Base-by-base conservation (phyloP, 2,329 filamentous ascomycete species). In the Sphaerulina musiva region DNA sequence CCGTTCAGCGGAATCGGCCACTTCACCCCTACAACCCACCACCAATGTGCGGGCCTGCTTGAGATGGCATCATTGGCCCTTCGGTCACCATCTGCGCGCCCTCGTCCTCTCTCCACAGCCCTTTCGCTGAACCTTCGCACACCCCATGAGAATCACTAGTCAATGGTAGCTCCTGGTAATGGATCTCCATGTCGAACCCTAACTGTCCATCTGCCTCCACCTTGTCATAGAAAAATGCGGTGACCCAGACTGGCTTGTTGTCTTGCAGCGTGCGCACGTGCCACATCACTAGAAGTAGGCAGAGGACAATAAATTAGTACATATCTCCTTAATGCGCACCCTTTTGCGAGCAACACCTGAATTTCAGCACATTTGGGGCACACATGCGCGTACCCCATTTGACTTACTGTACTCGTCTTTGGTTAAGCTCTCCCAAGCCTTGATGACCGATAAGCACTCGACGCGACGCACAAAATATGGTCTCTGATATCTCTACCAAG, bases 381-480 rank as follows among this genome's bases (percentile, higher is more conserved):
- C 34, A 9, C 34, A 8, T 36, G 4, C 34, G 12, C 12, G 34
- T n/a, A 10, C 14, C 5, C 34, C 34, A 36, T 36, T 10, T 11
- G 3, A 38, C 34, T 38, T 38, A 38, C 34, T 51, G 48, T 32
- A 51, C 6, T 29, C 26, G 4, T 42, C 42, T 32, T 26, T 46
- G 1, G 48, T 51, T 41, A 51, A 38, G 8, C 32, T 40, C 41
- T 51, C 48, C 32, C 34, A 51, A 5, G 48, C 41, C 32, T 51
- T 45, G 42, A 51, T 46, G 42, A 51, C 42, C 4, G 34, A 20
- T 6, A 51, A n/a, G 34, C 46, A 32, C 10, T 46, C 48, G 9
- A 51, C 42, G 41, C 32, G 41, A 14, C 41, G 48, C 48, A 51
- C 48, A 17, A 26, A 36, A 20, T 46, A 46, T 6, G 48, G 48